phyloP scores from a whole-genome alignment of 2,329 filamentous ascomycete genomes.

The Sordariomycetes sp. region DNA sequence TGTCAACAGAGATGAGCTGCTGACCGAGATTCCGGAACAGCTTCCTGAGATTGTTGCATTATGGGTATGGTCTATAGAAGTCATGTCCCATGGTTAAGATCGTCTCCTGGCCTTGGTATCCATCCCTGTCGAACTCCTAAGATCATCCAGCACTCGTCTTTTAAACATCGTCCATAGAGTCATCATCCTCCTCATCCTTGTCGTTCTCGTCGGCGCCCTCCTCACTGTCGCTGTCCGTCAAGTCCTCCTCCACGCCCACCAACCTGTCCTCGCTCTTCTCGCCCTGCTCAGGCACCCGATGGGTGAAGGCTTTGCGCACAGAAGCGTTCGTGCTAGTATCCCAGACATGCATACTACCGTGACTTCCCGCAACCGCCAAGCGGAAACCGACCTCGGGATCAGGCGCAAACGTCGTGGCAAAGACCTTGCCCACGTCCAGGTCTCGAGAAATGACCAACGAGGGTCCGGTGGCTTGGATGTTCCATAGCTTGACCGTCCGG shows the following conservation, averaged over 20 bases:
- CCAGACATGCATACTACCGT: conserved; percentile 89
- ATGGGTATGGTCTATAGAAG: no score
- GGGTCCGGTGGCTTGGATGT: conserved; percentile 70
- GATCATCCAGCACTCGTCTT: no score
- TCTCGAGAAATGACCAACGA: conserved; percentile 88
- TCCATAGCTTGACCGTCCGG: conserved; percentile 95
- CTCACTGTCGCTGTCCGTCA: conserved; percentile 58
- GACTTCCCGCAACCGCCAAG: conserved; percentile 87
- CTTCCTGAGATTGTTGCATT: no score
- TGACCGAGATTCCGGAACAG: no score
- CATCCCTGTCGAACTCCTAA: no score
- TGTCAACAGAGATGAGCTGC: no score
- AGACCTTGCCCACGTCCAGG: conserved; percentile 89
- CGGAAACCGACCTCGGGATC: conserved; percentile 88
- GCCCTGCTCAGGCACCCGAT: conserved; percentile 47
- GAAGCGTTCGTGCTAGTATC: conserved; percentile 89
- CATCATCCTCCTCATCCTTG: conserved; percentile 35
- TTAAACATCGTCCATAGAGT: conserved; percentile 49
- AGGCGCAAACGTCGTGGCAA: conserved; percentile 82
- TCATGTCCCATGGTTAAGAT: no score
- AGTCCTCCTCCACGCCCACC: conserved; percentile 61
- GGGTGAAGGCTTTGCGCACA: conserved; percentile 74
- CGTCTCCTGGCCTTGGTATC: no score
- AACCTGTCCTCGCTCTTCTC: conserved; percentile 63
- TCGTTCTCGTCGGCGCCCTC: conserved; percentile 32